These are phyloP conservation scores for Sclerotiophoma versabilis DNA, from an alignment of 2,329 filamentous ascomycete genomes.

Conservation along the genomic window DNA sequence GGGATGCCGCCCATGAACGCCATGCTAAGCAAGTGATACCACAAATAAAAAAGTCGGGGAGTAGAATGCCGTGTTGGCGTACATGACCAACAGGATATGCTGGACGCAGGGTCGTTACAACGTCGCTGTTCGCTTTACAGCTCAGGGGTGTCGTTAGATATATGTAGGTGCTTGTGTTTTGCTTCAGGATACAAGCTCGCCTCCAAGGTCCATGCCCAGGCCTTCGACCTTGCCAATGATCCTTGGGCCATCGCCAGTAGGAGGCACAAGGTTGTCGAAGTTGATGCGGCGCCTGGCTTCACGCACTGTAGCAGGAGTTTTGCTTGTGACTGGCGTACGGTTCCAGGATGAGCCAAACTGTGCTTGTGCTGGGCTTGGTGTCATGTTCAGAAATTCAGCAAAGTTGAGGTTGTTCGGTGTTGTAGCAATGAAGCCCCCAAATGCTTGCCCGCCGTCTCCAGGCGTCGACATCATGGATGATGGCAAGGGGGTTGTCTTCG, in stretches of 20 bases:
- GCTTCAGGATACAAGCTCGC: conserved; percentile 63
- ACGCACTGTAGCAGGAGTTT: conserved; percentile 74
- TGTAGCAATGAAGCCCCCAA: conserved; percentile 73
- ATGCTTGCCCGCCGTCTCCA: conserved; percentile 64
- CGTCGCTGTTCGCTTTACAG: conserved; percentile 1
- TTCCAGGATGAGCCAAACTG: conserved; percentile 68
- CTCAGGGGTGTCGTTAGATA: conserved; percentile 5
- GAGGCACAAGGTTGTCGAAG: conserved; percentile 76
- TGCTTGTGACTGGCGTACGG: conserved; percentile 64
- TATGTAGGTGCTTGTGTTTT: background rate
- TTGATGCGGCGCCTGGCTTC: conserved; percentile 79
- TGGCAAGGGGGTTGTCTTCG: conserved; percentile 66
- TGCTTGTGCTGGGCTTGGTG: conserved; percentile 86
- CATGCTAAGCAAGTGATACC: conserved; percentile 14
- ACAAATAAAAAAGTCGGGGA: background rate
- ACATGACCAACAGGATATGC: conserved; percentile 1
- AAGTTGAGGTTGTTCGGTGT: conserved; percentile 91
- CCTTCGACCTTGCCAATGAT: conserved; percentile 58
- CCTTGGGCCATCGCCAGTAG: conserved; percentile 56
- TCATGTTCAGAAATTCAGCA: conserved; percentile 96
- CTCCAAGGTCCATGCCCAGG: conserved; percentile 71
- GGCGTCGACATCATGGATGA: conserved; percentile 92
- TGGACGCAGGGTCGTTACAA: conserved; percentile 14
- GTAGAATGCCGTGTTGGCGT: conserved; percentile 1
- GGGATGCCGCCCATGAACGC: conserved; percentile 14